Base-by-base conservation (phyloP, 1,284 basidiomycete genomes). In the Leccinum pachyderme region DNA sequence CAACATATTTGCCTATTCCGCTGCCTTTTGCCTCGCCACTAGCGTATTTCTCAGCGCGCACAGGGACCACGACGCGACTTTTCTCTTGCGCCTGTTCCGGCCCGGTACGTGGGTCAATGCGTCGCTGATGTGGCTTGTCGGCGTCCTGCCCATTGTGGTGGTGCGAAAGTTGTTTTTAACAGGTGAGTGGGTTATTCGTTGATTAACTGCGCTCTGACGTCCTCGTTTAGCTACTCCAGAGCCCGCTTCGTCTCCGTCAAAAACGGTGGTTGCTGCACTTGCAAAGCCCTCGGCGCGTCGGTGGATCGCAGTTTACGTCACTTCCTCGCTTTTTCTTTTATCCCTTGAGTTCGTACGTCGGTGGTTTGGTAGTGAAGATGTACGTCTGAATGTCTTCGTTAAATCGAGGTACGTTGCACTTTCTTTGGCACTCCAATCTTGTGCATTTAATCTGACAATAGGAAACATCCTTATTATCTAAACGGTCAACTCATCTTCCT, bases 401-500 rank as follows among this genome's bases (percentile, higher is more conserved):
- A 84, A 82, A 56, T 88, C 87, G 47, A 84, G 74, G 86, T 86
- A 55, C 45, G 77, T 70, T 41, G 37, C 9, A 28, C 50, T 27
- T 37, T 9, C 7, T 29, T 4, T 28, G 27, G 29, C 35, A 24
- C 8, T 31, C 28, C 22, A 28, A 24, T 12, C 15, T 13, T 1
- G 41, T 32, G 45, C n/a, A 29, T 25, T 50, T 51, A 29, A 47
- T 22, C 24, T 18, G 11, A 24, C 44, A 24, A 45, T 59, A 89
- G 87, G 63, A 87, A 85, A 66, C 84, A 89, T 59, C 84, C 86
- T 2, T 80, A 82, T 61, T 84, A 87, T 65, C 73, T 89, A 41
- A 87, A 87, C 54, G 84, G 84, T 0, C 79, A 81, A 18, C 70
- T 86, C 4, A 58, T 88, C 15, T 87, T 85, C 63, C 63, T 88